phyloP scores from a whole-genome alignment of 257 asterid genomes.

The Nemophila menziesii region DNA sequence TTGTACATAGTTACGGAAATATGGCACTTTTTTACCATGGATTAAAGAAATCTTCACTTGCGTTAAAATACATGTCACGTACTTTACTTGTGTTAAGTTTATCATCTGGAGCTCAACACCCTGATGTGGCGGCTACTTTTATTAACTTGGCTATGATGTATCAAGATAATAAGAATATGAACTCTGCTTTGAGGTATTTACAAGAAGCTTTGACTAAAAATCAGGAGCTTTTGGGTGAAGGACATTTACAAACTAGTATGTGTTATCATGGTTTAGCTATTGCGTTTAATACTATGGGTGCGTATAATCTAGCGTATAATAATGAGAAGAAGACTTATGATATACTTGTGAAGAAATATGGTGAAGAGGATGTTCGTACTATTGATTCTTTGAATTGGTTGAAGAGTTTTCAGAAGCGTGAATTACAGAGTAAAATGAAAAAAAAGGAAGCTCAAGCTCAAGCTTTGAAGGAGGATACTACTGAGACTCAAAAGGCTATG shows the following conservation, averaged over 20 bases:
- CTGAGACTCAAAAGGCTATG: conserved; percentile 70
- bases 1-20: conserved; percentile 98
- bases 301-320: conserved; percentile 88
- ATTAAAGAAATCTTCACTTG: conserved; percentile 87
- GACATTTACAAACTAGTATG: conserved; percentile 91
- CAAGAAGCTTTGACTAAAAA: conserved; percentile 92
- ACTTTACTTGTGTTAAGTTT: conserved; percentile 67
- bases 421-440: conserved; percentile 71
- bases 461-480: conserved; percentile 48
- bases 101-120: conserved; percentile 93
- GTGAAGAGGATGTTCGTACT: conserved; percentile 91
- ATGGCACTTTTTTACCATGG: conserved; percentile 98
- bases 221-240: conserved; percentile 75
- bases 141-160: conserved; percentile 99
- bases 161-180: conserved; percentile 82
- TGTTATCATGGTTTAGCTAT: conserved; percentile 96
- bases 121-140: conserved; percentile 92
- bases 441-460: conserved; percentile 88
- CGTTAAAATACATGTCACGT: conserved; percentile 84
- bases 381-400: conserved; percentile 86
- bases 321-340: conserved; percentile 91
- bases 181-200: conserved; percentile 79
- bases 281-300: conserved; percentile 88
- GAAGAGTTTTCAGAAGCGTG: conserved; percentile 82
- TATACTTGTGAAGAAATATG: conserved; percentile 86